These are phyloP conservation scores for Cardamine resedifolia DNA, from an alignment of 345 rosid genomes.

Conservation along the genomic window DNA sequence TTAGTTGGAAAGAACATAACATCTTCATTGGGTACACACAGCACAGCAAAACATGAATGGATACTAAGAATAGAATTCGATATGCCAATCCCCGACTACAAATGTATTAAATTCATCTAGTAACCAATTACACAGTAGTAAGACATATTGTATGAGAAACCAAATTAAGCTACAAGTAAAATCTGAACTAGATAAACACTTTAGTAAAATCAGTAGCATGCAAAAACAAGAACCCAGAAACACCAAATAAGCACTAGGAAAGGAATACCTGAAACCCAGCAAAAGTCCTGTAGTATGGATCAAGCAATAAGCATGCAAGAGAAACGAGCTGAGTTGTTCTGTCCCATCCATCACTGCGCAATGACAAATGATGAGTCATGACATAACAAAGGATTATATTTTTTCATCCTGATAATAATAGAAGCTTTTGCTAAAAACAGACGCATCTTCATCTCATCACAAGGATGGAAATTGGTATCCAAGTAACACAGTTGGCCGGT, in stretches of 20 bases:
- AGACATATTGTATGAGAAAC: constrained; percentile 12
- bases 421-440: background rate
- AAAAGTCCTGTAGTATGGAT: constrained; percentile 94
- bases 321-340: constrained; percentile 96
- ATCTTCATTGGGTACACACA: background rate
- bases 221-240: constrained; percentile 22
- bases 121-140: background rate
- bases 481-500: constrained; percentile 4
- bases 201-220: background rate
- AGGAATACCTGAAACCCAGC: constrained; percentile 86
- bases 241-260: constrained; percentile 20
- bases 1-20: constrained; percentile 14
- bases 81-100: constrained; percentile 6
- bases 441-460: constrained; percentile 13
- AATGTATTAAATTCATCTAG: background rate
- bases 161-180: constrained; percentile 9
- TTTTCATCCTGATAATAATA: background rate
- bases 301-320: constrained; percentile 88
- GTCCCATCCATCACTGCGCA: constrained; percentile 97
- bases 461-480: background rate
- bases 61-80: background rate
- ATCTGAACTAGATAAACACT: constrained; percentile 7
- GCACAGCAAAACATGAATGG: background rate
- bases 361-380: constrained; percentile 24
- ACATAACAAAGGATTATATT: constrained; percentile 3